Percentiles rank a stretch among this genome's conserved stretches.
Evolutionary conservation across 2,329 filamentous ascomycete genomes (phyloP).

Genomic region (Mollisia scopiformis): DNA sequence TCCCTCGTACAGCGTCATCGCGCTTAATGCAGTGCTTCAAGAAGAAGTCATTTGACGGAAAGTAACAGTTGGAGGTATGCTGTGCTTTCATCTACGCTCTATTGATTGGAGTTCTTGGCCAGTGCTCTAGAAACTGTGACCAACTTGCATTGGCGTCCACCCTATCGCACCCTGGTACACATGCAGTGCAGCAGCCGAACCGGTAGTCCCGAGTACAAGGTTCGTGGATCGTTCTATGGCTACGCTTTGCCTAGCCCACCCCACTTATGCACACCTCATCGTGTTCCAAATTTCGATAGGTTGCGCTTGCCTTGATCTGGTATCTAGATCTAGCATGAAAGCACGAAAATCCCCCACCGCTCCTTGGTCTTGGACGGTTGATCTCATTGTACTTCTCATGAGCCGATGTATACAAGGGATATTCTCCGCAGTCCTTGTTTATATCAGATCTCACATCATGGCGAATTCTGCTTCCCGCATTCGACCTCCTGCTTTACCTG

Average conservation of each 20-base stretch:
- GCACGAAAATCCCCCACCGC: neutral
- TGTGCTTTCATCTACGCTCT: neutral
- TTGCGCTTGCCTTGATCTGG: neutral
- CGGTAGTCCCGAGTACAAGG: neutral
- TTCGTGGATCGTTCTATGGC: neutral
- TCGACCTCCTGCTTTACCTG: slow-evolving; percentile 14
- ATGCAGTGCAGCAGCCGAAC: neutral
- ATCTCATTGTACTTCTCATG: neutral
- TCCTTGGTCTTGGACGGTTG: neutral
- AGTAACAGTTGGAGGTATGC: neutral
- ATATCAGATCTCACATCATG: neutral
- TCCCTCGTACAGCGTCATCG: neutral
- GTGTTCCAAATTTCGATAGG: neutral
- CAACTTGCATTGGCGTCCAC: neutral
- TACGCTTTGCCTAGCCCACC: neutral
- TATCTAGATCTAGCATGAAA: neutral
- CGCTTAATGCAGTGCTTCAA: neutral
- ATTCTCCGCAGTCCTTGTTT: neutral
- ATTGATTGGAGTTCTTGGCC: neutral
- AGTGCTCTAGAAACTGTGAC: neutral
- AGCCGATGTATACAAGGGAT: neutral
- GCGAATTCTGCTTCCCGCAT: neutral
- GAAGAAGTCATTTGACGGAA: neutral
- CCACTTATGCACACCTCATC: neutral
- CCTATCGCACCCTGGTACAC: neutral